Conservation (phyloP, 208 protist genomes). For the Trypanosoma melophagium region DNA sequence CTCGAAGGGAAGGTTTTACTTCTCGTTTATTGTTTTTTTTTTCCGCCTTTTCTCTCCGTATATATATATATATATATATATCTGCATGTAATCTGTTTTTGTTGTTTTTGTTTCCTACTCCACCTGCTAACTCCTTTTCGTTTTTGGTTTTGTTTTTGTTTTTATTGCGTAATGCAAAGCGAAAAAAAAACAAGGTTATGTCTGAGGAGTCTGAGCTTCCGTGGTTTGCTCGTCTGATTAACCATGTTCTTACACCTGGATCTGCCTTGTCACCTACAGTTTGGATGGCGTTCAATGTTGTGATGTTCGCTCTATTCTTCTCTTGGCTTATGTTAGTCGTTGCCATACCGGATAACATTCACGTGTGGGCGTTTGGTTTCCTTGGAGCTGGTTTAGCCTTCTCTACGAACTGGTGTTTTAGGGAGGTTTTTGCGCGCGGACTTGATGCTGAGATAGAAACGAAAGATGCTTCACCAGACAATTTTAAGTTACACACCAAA, state of each 20-base stretch:
- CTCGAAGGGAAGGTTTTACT: too few relatives aligned
- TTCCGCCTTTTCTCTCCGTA: too few relatives aligned
- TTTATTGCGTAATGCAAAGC: not conserved
- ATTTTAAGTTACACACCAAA: too few relatives aligned
- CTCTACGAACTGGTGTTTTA: conserved; percentile 91
- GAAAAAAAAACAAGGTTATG: not conserved
- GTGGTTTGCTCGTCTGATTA: conserved; percentile 64
- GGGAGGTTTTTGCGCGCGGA: conserved; percentile 65
- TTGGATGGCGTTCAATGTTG: conserved; percentile 82
- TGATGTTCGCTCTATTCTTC: conserved; percentile 68
- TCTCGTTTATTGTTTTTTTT: not conserved
- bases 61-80: conserved; percentile 4
- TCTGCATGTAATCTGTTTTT: not conserved
- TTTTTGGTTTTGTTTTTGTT: conserved; percentile 16
- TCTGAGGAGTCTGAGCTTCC: conserved; percentile 47
- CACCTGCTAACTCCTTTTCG: not conserved
- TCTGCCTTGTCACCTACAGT: conserved; percentile 76
- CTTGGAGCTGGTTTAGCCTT: conserved; percentile 68
- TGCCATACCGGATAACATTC: conserved; percentile 72
- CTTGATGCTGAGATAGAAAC: conserved; percentile 45
- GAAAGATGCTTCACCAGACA: too few relatives aligned
- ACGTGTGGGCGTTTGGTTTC: conserved; percentile 88
- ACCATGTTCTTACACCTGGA: conserved; percentile 87
- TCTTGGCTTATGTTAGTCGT: conserved; percentile 80
- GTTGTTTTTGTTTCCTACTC: not conserved